Conservation (phyloP, 192 early-diverging fungal species). For the Coemansia sp. region DNA sequence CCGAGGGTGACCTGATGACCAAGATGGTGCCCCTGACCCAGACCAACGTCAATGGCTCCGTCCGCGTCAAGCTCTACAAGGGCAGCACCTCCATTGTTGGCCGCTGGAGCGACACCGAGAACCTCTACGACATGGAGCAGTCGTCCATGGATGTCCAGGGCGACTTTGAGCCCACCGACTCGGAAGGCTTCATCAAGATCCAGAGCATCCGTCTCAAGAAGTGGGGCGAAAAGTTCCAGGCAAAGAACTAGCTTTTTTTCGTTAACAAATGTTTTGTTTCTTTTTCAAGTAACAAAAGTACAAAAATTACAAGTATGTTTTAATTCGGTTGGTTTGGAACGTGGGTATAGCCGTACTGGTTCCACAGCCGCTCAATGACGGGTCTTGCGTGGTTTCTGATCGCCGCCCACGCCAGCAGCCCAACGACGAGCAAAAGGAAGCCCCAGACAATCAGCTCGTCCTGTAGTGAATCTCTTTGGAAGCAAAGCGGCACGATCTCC, state of each 20-base stretch:
- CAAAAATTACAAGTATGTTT: neutral
- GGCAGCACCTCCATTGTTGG: constrained; percentile 89
- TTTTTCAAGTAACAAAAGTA: neutral
- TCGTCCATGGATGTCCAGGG: constrained; percentile 93
- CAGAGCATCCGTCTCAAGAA: constrained; percentile 94
- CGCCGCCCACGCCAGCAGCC: constrained; percentile 44
- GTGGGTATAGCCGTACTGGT: constrained; percentile 26
- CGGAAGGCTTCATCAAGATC: constrained; percentile 98
- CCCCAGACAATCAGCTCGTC: constrained; percentile 49
- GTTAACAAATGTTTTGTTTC: neutral
- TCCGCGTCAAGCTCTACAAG: constrained; percentile 96
- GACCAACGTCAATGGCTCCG: constrained; percentile 84
- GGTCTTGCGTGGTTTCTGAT: constrained; percentile 34
- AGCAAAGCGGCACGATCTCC: constrained; percentile 53
- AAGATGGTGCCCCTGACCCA: constrained; percentile 82
- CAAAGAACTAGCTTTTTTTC: constrained; percentile 29
- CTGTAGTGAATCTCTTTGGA: constrained; percentile 54
- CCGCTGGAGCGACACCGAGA: constrained; percentile 76
- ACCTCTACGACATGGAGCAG: constrained; percentile 93
- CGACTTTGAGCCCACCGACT: constrained; percentile 89
- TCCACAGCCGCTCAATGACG: constrained; percentile 30
- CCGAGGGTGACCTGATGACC: constrained; percentile 90
- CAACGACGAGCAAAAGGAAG: constrained; percentile 43
- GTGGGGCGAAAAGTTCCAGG: constrained; percentile 59
- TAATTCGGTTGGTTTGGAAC: neutral